A percentile compares a stretch with the other conserved stretches of the same genome.
Conservation (phyloP, 768 basidiomycete species). For the Xerocomellus chrysenteron region DNA sequence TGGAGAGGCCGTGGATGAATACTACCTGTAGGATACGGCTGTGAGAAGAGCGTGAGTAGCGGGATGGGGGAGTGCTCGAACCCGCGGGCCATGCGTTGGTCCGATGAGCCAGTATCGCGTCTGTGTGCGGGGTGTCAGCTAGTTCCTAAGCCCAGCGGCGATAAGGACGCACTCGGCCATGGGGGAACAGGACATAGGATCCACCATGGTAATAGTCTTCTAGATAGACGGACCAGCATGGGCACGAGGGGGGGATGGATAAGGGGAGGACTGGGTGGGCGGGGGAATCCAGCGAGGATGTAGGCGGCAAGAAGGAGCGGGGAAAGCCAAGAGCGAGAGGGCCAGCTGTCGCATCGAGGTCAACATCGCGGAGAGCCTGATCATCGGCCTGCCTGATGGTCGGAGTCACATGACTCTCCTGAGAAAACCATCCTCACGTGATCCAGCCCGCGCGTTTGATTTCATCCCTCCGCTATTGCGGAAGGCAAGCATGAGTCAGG, state of each 20-base stretch:
- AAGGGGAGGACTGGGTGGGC: slow-evolving; percentile 48
- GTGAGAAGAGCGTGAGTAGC: slow-evolving; percentile 1
- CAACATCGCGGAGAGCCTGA: neutral
- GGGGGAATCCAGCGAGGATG: slow-evolving; percentile 65
- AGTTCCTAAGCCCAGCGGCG: neutral
- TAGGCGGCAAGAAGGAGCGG: slow-evolving; percentile 60
- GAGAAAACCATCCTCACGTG: slow-evolving; percentile 33
- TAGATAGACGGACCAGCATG: slow-evolving; percentile 71
- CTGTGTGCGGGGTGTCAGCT: slow-evolving; percentile 39
- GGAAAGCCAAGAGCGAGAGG: slow-evolving; percentile 55
- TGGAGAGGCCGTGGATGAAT: slow-evolving; percentile 74
- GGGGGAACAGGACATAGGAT: slow-evolving; percentile 62
- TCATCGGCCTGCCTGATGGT: too few relatives aligned
- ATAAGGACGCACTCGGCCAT: slow-evolving; percentile 52
- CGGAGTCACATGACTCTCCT: slow-evolving; percentile 23
- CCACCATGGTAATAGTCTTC: slow-evolving; percentile 63
- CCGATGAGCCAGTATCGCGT: slow-evolving; percentile 78
- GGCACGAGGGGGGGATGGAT: slow-evolving; percentile 55
- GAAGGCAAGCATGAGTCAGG: slow-evolving; percentile 30
- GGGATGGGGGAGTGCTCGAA: slow-evolving; percentile 28
- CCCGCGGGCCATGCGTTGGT: slow-evolving; percentile 65
- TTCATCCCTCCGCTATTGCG: slow-evolving; percentile 14
- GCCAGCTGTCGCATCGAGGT: slow-evolving; percentile 20
- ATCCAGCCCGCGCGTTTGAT: slow-evolving; percentile 36
- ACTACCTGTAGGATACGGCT: slow-evolving; percentile 49